Percentiles rank a stretch among this genome's conserved stretches.
phyloP scores from a whole-genome alignment of 306 rosid species.

The Mimosa pudica region DNA sequence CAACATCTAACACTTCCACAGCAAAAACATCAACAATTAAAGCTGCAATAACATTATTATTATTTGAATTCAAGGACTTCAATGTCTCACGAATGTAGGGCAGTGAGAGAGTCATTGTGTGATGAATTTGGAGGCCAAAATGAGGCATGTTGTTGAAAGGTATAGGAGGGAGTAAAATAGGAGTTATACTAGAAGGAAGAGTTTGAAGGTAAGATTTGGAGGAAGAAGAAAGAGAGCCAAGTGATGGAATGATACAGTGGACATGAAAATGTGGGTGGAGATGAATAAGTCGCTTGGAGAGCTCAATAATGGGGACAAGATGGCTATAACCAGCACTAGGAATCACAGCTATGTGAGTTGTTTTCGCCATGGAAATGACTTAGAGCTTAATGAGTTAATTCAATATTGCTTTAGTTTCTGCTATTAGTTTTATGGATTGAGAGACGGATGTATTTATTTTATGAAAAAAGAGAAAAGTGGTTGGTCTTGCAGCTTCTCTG shows the following conservation, averaged over 20 bases:
- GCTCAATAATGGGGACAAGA: conserved; percentile 6
- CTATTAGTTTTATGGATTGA: neutral
- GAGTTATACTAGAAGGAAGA: neutral
- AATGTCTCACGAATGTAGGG: neutral
- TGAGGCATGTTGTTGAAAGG: neutral
- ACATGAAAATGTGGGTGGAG: conserved; percentile 16
- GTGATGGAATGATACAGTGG: conserved; percentile 6
- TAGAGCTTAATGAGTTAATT: too few relatives aligned
- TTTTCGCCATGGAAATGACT: conserved; percentile 4
- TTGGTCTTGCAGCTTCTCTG: neutral
- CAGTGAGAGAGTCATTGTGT: neutral
- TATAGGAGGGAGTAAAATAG: conserved; percentile 4
- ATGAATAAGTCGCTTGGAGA: conserved; percentile 11
- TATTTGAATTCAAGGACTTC: neutral
- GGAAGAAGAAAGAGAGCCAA: neutral
- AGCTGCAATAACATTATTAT: neutral
- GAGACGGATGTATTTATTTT: too few relatives aligned
- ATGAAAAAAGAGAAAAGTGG: neutral
- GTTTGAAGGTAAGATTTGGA: conserved; percentile 9
- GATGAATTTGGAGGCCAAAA: neutral
- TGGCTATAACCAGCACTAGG: conserved; percentile 17
- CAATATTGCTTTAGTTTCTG: too few relatives aligned
- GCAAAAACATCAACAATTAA: conserved; percentile 22
- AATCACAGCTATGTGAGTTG: conserved; percentile 14
- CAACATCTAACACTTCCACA: neutral